These are phyloP conservation scores for Amaranthus cruentus DNA, from an alignment of 148 eudicot species.

Conservation along the genomic window DNA sequence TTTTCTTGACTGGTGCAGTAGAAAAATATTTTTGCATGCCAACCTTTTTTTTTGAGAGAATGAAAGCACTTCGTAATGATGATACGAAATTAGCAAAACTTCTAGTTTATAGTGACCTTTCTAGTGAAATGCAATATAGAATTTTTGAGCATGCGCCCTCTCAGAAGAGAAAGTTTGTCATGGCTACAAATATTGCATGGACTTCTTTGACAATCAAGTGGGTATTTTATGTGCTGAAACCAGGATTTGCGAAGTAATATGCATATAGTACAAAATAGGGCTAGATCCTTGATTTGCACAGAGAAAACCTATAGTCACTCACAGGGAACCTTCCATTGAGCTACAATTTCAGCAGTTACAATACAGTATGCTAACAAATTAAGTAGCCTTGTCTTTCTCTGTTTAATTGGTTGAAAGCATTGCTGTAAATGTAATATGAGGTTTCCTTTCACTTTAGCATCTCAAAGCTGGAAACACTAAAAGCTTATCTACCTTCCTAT, in stretches of 20 bases:
- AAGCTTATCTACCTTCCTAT: too few species aligned
- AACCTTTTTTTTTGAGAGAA: conserved; percentile 63
- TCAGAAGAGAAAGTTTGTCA: conserved; percentile 90
- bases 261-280: conserved; percentile 84
- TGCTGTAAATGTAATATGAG: background rate
- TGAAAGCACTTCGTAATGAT: conserved; percentile 77
- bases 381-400: background rate
- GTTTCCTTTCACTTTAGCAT: background rate
- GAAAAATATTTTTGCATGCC: conserved; percentile 89
- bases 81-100: conserved; percentile 81
- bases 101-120: conserved; percentile 92
- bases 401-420: background rate
- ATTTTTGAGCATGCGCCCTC: conserved; percentile 92
- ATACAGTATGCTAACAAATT: too few species aligned
- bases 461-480: background rate
- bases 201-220: conserved; percentile 96
- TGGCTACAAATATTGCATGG: conserved; percentile 96
- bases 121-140: conserved; percentile 92
- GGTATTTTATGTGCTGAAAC: conserved; percentile 78
- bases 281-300: conserved; percentile 35
- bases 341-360: too few species aligned
- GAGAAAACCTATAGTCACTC: too few species aligned
- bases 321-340: too few species aligned
- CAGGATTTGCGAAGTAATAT: conserved; percentile 86
- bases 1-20: conserved; percentile 90